phyloP scores from a whole-genome alignment of 805 yeast species.

The Starmerella apicola region DNA sequence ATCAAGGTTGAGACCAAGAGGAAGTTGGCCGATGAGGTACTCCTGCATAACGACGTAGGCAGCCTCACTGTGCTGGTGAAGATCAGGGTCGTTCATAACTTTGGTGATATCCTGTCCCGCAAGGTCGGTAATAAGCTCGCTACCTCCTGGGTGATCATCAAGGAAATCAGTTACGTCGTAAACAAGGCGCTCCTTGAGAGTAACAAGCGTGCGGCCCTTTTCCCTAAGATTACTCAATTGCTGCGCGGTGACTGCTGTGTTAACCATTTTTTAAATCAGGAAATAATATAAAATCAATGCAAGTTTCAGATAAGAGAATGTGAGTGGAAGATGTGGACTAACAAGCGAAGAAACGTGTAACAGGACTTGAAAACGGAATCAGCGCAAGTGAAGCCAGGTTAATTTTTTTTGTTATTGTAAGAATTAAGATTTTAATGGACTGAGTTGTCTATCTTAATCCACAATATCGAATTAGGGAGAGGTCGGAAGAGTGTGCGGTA shows the following conservation, averaged over 20 bases:
- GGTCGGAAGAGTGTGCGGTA: too few relatives aligned
- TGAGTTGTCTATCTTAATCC: too few relatives aligned
- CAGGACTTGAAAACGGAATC: too few relatives aligned
- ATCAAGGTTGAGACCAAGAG: slow-evolving; percentile 63
- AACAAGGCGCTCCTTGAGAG: slow-evolving; percentile 64
- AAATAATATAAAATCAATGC: too few relatives aligned
- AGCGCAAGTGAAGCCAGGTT: too few relatives aligned
- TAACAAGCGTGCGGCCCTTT: slow-evolving; percentile 45
- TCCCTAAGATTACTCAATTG: slow-evolving; percentile 12
- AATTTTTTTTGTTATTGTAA: too few relatives aligned
- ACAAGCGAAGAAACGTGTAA: too few relatives aligned
- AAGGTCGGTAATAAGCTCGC: slow-evolving; percentile 36
- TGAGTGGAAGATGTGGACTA: too few relatives aligned
- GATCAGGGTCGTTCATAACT: slow-evolving; percentile 56
- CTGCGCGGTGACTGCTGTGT: slow-evolving; percentile 8
- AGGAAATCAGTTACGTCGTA: slow-evolving; percentile 69
- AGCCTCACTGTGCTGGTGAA: slow-evolving; percentile 71
- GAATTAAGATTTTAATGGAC: too few relatives aligned
- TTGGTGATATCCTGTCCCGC: slow-evolving; percentile 40
- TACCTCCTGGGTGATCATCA: slow-evolving; percentile 65
- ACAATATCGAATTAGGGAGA: too few relatives aligned
- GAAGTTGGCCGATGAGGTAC: slow-evolving; percentile 55
- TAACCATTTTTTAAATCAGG: too few relatives aligned
- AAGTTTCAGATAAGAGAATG: too few relatives aligned
- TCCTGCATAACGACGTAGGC: slow-evolving; percentile 83